A percentile compares a stretch with the other conserved stretches of the same genome.
phyloP scores from a whole-genome alignment of 2,329 filamentous ascomycete genomes.

The Penicillium verrucosum region DNA sequence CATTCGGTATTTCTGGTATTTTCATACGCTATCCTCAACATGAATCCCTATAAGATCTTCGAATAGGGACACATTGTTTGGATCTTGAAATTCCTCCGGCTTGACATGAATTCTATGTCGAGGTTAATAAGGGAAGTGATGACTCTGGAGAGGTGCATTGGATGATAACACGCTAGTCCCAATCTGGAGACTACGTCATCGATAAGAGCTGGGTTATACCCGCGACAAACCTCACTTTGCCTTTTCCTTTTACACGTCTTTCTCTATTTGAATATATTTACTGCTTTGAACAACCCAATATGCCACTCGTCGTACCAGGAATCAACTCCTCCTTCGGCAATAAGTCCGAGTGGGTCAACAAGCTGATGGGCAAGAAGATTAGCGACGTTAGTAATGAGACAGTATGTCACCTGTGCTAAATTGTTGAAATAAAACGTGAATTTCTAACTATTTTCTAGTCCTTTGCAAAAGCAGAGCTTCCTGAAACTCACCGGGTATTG shows the following conservation, averaged over 20 bases:
- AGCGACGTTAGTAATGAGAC: slow-evolving; percentile 37
- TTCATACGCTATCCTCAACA: background rate
- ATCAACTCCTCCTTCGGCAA: slow-evolving; percentile 36
- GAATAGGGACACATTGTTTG: background rate
- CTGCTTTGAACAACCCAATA: slow-evolving; percentile 17
- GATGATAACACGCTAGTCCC: background rate
- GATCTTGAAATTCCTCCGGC: background rate
- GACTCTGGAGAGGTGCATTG: background rate
- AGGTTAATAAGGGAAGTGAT: background rate
- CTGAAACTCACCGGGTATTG: slow-evolving; percentile 43
- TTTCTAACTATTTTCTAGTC: slow-evolving; percentile 25
- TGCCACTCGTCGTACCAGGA: slow-evolving; percentile 49
- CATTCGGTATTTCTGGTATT: background rate
- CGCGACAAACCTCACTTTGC: background rate
- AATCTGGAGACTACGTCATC: slow-evolving; percentile 1
- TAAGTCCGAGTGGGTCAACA: slow-evolving; percentile 43
- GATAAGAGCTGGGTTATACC: background rate
- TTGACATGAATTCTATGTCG: background rate
- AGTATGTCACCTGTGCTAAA: slow-evolving; percentile 21
- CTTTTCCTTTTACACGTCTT: background rate
- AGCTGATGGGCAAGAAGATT: slow-evolving; percentile 48
- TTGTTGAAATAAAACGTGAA: too few relatives aligned
- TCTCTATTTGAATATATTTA: background rate
- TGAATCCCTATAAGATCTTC: too few relatives aligned
- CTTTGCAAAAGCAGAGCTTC: slow-evolving; percentile 48